phyloP scores from a whole-genome alignment of 2,329 filamentous ascomycete species.

The Parastagonospora avenae region DNA sequence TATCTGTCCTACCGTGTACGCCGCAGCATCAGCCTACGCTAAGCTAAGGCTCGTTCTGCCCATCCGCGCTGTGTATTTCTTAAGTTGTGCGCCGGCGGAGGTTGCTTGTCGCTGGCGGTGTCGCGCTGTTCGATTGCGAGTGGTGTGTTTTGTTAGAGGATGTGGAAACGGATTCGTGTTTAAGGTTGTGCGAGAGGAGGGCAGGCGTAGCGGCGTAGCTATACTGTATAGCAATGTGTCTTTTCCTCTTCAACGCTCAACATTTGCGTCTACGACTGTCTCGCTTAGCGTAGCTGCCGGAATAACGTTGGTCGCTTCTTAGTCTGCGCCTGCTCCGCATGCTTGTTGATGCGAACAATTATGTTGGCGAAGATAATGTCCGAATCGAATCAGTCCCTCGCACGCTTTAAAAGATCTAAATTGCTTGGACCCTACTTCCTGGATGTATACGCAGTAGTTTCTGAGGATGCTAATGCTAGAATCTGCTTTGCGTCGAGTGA shows the following conservation, averaged over 20 bases:
- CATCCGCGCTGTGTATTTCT: conserved; percentile 4
- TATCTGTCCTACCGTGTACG: neutral
- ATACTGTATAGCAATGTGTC: conserved; percentile 2
- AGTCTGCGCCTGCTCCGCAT: conserved; percentile 2
- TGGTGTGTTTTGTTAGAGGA: conserved; percentile 2
- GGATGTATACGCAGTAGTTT: too few relatives aligned
- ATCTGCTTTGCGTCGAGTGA: too few relatives aligned
- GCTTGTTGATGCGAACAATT: neutral
- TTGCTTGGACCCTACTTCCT: too few relatives aligned
- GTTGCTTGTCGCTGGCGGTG: conserved; percentile 3
- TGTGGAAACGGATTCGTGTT: conserved; percentile 5
- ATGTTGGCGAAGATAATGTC: neutral
- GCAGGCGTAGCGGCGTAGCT: neutral
- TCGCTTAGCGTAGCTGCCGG: conserved; percentile 1
- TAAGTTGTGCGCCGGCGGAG: conserved; percentile 8
- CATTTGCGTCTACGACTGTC: conserved; percentile 4
- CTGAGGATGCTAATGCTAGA: too few relatives aligned
- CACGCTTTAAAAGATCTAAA: too few relatives aligned
- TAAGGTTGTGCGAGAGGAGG: conserved; percentile 5
- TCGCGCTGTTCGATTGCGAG: conserved; percentile 5
- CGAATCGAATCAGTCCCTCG: too few relatives aligned
- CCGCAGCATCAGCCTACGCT: neutral
- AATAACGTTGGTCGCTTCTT: conserved; percentile 1
- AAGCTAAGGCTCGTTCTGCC: conserved; percentile 1
- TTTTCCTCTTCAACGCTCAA: conserved; percentile 4